phyloP scores from a whole-genome alignment of 352 stramenopile species.

The Elongisporangium undulatum region DNA sequence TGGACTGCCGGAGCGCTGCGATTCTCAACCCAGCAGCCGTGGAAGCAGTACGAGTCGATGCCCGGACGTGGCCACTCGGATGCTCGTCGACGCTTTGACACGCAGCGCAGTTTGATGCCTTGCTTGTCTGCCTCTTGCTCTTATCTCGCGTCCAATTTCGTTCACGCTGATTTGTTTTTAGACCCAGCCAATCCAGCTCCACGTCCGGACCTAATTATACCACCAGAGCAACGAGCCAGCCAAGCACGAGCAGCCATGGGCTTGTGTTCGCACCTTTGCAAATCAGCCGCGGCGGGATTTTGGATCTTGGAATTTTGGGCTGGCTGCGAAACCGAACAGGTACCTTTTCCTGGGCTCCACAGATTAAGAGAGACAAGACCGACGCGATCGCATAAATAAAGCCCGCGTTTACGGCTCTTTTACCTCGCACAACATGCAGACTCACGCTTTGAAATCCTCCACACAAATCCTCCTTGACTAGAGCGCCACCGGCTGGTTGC shows the following conservation, averaged over 20 bases:
- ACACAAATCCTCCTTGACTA: background rate
- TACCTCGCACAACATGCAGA: background rate
- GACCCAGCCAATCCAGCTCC: background rate
- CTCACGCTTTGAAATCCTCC: background rate
- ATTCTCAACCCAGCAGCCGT: background rate
- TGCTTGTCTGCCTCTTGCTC: background rate
- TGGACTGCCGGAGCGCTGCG: too few relatives aligned
- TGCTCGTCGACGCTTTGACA: background rate
- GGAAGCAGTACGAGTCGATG: background rate
- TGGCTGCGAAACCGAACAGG: background rate
- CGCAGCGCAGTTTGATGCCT: background rate
- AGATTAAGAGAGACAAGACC: too few relatives aligned
- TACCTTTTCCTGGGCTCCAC: background rate
- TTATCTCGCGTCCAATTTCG: background rate
- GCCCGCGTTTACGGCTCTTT: background rate
- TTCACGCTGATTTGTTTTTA: background rate
- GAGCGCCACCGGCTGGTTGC: background rate
- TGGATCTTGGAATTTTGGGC: background rate
- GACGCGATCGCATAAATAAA: background rate
- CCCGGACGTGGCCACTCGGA: background rate
- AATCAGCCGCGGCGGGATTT: background rate
- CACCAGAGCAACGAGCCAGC: background rate
- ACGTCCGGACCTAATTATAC: background rate
- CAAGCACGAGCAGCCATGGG: too few relatives aligned
- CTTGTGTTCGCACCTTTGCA: background rate